Conservation (phyloP, 2,329 filamentous ascomycete species). For the Colletotrichum costaricense region DNA sequence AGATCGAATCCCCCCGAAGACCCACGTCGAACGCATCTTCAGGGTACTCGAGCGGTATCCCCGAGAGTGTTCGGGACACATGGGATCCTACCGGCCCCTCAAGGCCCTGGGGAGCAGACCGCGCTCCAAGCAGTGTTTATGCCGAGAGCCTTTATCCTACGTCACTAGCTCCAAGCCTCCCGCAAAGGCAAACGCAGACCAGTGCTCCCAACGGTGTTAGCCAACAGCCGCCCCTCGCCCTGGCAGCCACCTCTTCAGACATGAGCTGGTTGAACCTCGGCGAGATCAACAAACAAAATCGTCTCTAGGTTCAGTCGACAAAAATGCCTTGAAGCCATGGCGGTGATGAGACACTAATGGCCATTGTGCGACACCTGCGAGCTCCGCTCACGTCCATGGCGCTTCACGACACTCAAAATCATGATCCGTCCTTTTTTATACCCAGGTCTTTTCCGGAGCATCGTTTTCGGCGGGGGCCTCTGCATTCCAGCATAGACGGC, state of each 20-base stretch:
- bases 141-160: conserved; percentile 56
- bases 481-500: conserved; percentile 37
- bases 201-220: conserved; percentile 51
- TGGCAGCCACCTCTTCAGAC: conserved; percentile 67
- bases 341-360: conserved; percentile 28
- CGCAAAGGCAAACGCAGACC: conserved; percentile 42
- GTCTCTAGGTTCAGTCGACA: neutral
- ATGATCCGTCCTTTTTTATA: conserved; percentile 39
- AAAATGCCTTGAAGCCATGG: conserved; percentile 29
- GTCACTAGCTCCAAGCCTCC: conserved; percentile 51
- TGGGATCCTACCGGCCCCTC: conserved; percentile 62
- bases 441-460: conserved; percentile 39
- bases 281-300: conserved; percentile 46
- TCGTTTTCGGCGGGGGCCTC: conserved; percentile 32
- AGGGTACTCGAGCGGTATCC: conserved; percentile 73
- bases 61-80: conserved; percentile 69
- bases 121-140: conserved; percentile 65
- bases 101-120: conserved; percentile 61
- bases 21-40: conserved; percentile 63
- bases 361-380: conserved; percentile 20
- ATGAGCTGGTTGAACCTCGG: conserved; percentile 87
- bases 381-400: conserved; percentile 34
- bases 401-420: conserved; percentile 36
- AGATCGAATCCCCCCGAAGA: conserved; percentile 62
- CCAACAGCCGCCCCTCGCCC: conserved; percentile 62